A percentile compares a stretch with the other conserved stretches of the same genome.
Evolutionary conservation across 495 filamentous ascomycete genomes (phyloP).

Genomic region (Astrocystis sublimbata): DNA sequence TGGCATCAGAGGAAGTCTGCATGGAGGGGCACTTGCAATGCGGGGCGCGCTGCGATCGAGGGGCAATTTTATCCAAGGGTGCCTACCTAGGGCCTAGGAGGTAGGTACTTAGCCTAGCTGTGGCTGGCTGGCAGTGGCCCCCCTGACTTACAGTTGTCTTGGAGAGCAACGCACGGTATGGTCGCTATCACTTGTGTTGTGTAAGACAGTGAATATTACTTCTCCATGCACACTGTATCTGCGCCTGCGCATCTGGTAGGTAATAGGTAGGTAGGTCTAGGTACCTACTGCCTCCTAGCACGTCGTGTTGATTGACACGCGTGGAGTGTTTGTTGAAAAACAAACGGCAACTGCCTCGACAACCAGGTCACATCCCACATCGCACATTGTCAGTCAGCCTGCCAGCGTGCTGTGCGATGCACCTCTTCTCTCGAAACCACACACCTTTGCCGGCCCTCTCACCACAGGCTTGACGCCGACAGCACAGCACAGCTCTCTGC

Average conservation of each 20-base stretch:
- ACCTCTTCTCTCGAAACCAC: neutral
- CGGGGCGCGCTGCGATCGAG: conserved; percentile 8
- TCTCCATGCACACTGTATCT: neutral
- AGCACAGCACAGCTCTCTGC: conserved; percentile 1
- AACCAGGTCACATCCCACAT: neutral
- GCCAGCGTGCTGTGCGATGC: neutral
- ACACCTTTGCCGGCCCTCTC: neutral
- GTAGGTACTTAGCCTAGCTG: too few relatives aligned
- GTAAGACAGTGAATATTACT: neutral
- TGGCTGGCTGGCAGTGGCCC: neutral
- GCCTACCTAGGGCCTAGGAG: too few relatives aligned
- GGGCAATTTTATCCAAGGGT: neutral
- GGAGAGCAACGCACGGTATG: neutral
- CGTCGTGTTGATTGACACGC: conserved; percentile 3
- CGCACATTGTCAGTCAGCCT: too few relatives aligned
- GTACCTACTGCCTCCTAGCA: too few relatives aligned
- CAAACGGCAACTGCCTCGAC: conserved; percentile 23
- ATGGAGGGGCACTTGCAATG: conserved; percentile 19
- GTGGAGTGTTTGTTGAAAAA: conserved; percentile 34
- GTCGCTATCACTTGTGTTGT: neutral
- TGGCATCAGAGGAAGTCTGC: neutral
- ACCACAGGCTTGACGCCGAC: neutral
- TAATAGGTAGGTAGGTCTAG: neutral
- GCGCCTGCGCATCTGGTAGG: neutral
- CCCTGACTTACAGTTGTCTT: neutral